Conservation (phyloP, 1,284 basidiomycete genomes). For the Trichosporon asahii region DNA sequence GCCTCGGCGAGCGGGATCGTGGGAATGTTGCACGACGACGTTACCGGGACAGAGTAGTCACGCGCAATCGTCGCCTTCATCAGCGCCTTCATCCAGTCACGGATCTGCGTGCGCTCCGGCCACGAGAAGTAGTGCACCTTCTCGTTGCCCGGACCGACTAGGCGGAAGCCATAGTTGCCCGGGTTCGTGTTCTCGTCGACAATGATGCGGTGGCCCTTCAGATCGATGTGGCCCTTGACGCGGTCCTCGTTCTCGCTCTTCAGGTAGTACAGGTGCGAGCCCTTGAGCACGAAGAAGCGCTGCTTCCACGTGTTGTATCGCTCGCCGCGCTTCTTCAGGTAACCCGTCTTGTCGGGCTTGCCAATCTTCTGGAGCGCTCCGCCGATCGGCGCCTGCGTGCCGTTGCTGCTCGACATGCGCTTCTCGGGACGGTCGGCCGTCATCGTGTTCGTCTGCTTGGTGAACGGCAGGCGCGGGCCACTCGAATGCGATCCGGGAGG, state of each 20-base stretch:
- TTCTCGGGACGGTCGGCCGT: conserved; percentile 36
- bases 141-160: conserved; percentile 73
- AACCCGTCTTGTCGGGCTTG: conserved; percentile 78
- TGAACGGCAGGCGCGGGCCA: conserved; percentile 31
- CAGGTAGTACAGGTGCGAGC: conserved; percentile 80
- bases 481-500: conserved; percentile 16
- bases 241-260: conserved; percentile 75
- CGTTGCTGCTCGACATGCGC: conserved; percentile 28
- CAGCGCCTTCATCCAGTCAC: conserved; percentile 99
- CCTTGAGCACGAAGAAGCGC: conserved; percentile 92
- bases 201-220: conserved; percentile 87
- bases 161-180: conserved; percentile 91
- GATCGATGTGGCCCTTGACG: conserved; percentile 93
- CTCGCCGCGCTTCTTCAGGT: conserved; percentile 95
- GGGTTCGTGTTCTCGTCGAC: conserved; percentile 89
- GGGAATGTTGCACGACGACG: conserved; percentile 94
- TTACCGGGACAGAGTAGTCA: conserved; percentile 86
- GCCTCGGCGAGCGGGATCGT: conserved; percentile 93
- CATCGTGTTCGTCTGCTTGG: conserved; percentile 20
- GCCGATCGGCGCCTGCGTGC: conserved; percentile 19
- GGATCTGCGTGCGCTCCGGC: conserved; percentile 74
- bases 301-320: conserved; percentile 90
- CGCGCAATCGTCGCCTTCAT: conserved; percentile 98
- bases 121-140: conserved; percentile 89
- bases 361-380: conserved; percentile 80